Percentiles rank a stretch among this genome's conserved stretches.
Evolutionary conservation across 331 rosid genomes (phyloP).

Genomic region (Malus hybrid): DNA sequence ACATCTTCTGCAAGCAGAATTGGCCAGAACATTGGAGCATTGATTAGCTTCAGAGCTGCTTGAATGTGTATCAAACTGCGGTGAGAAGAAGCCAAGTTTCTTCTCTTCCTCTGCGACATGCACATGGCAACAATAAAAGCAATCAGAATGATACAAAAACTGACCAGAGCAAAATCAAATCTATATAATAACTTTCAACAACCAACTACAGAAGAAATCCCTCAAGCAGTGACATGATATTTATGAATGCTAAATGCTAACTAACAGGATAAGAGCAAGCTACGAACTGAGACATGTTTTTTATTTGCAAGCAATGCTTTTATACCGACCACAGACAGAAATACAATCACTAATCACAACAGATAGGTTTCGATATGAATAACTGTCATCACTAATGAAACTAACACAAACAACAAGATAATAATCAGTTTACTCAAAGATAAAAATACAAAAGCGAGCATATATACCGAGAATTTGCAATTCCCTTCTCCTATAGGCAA

Average conservation of each 20-base stretch:
- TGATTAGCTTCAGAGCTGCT: constrained; percentile 29
- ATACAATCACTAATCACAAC: neutral
- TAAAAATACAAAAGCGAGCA: neutral
- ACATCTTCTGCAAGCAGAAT: constrained; percentile 17
- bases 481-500: constrained; percentile 57
- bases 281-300: too few relatives aligned
- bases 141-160: neutral
- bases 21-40: constrained; percentile 11
- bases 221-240: neutral
- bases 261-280: neutral
- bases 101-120: constrained; percentile 61
- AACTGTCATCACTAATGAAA: too few relatives aligned
- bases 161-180: neutral
- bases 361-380: neutral
- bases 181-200: neutral
- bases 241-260: neutral
- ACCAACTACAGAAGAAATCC: too few relatives aligned
- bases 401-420: neutral
- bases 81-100: constrained; percentile 24
- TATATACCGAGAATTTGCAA: constrained; percentile 44
- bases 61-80: constrained; percentile 50
- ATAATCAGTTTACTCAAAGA: neutral
- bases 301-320: neutral
- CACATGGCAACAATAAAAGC: neutral
- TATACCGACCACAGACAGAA: too few relatives aligned